Evolutionary conservation across 768 basidiomycete genomes (phyloP).

Genomic region (Trametes sanguinea): DNA sequence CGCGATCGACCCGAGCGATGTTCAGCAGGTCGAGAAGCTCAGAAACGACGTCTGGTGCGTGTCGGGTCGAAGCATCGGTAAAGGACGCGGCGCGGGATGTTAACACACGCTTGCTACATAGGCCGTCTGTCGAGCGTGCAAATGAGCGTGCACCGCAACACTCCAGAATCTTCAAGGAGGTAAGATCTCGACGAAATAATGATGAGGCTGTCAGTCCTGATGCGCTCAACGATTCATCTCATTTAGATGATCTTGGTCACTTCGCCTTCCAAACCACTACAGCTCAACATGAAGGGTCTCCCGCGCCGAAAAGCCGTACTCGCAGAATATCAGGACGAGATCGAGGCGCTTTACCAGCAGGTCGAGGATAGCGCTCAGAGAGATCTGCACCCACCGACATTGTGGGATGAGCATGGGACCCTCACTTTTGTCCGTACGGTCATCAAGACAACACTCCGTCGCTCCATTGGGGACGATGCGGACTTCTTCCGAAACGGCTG

Average conservation of each 20-base stretch:
- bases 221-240: background rate
- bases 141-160: conserved; percentile 43
- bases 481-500: too few relatives aligned
- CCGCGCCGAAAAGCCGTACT: conserved; percentile 32
- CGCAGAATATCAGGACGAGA: conserved; percentile 21
- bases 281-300: conserved; percentile 26
- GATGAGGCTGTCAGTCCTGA: too few relatives aligned
- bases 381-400: conserved; percentile 17
- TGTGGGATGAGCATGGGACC: conserved; percentile 15
- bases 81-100: too few relatives aligned
- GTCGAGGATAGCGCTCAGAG: conserved; percentile 26
- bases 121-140: conserved; percentile 38
- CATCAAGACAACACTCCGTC: too few relatives aligned
- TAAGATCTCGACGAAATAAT: background rate
- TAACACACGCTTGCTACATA: conserved; percentile 10
- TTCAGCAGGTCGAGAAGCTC: conserved; percentile 32
- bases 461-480: too few relatives aligned
- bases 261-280: conserved; percentile 16
- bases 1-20: conserved; percentile 36
- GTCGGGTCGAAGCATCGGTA: too few relatives aligned
- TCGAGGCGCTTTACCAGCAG: conserved; percentile 20
- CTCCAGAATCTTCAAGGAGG: conserved; percentile 37
- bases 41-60: conserved; percentile 39
- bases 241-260: conserved; percentile 21
- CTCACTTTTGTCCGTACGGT: conserved; percentile 6